Evolutionary conservation across 1,139 yeast species (phyloP).

Genomic region (Pichia cactophila): DNA sequence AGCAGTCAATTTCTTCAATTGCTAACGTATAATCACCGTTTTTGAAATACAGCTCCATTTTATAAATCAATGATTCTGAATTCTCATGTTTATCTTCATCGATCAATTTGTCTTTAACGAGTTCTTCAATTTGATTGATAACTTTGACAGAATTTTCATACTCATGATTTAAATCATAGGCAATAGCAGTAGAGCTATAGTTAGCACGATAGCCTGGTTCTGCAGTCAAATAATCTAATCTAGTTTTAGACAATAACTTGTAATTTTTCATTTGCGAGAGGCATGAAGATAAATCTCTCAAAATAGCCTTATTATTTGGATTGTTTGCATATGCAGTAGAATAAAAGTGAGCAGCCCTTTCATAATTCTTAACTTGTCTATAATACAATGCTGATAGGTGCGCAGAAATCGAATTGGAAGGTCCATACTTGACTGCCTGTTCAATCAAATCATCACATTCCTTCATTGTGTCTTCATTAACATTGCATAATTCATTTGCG

Average conservation of each 20-base stretch:
- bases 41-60: slow-evolving; percentile 57
- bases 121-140: slow-evolving; percentile 63
- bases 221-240: slow-evolving; percentile 63
- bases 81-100: slow-evolving; percentile 68
- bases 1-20: slow-evolving; percentile 46
- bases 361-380: slow-evolving; percentile 60
- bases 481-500: slow-evolving; percentile 23
- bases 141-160: slow-evolving; percentile 62
- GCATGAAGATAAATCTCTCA: slow-evolving; percentile 73
- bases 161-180: slow-evolving; percentile 71
- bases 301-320: slow-evolving; percentile 68
- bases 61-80: slow-evolving; percentile 72
- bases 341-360: slow-evolving; percentile 75
- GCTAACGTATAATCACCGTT: slow-evolving; percentile 61
- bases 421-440: slow-evolving; percentile 54
- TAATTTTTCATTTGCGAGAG: slow-evolving; percentile 77
- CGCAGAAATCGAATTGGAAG: slow-evolving; percentile 57
- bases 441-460: slow-evolving; percentile 61
- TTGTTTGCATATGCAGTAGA: slow-evolving; percentile 73
- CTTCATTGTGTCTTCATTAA: slow-evolving; percentile 39
- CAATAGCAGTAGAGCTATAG: slow-evolving; percentile 87
- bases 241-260: slow-evolving; percentile 50
- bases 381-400: slow-evolving; percentile 85
- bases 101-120: slow-evolving; percentile 59
- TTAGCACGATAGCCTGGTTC: slow-evolving; percentile 84